Evolutionary conservation across 129 eudicot genomes (phyloP), one percentile per base, ranked within the genome.

Genomic region (Calendula officinalis): DNA sequence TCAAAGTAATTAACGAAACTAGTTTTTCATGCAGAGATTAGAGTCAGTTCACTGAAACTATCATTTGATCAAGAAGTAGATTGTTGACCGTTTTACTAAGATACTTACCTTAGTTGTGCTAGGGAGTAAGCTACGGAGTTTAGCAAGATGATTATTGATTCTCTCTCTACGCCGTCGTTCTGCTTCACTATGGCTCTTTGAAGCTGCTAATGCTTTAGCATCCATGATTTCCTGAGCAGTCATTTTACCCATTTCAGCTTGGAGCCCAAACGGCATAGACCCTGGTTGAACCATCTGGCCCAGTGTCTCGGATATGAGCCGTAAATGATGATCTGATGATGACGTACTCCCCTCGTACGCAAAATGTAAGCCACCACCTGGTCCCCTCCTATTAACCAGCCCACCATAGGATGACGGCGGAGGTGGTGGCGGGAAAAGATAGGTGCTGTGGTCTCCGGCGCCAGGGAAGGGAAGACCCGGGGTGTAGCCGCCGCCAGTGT

Each of bases 161-260:
- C 98, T 72, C 56, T 92, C 98, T 68, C 98, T 75, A 3, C 98
- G 83, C 10, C 89, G 71, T 55, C 98, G 65, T 78, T 92, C 96
- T 2, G 98, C 98, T 77, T 92, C 96, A 47, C 96, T 92, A 33
- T 92, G 98, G 73, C 95, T 92, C 71, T 88, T 88, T 0, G 96
- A 92, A 54, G 98, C 98, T 3, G 98, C 98, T 7, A 91, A 86
- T 40, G 98, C 98, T 74, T 91, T 91, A 11, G 98, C 98, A 67
- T 91, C 98, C 96, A 91, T 91, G 32, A 91, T 87, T 68, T 91
- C 98, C 63, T 91, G 98, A 64, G 98, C 86, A 44, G 83, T 84
- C 86, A 91, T 79, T 64, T 85, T 87, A 51, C 84, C 90, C 55
- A 91, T 70, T 62, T 91, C 98, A 10, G 88, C 82, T 62, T 88